These are phyloP conservation scores for Tolypocladium tundrense DNA, from an alignment of 2,329 filamentous ascomycete genomes.

Conservation along the genomic window DNA sequence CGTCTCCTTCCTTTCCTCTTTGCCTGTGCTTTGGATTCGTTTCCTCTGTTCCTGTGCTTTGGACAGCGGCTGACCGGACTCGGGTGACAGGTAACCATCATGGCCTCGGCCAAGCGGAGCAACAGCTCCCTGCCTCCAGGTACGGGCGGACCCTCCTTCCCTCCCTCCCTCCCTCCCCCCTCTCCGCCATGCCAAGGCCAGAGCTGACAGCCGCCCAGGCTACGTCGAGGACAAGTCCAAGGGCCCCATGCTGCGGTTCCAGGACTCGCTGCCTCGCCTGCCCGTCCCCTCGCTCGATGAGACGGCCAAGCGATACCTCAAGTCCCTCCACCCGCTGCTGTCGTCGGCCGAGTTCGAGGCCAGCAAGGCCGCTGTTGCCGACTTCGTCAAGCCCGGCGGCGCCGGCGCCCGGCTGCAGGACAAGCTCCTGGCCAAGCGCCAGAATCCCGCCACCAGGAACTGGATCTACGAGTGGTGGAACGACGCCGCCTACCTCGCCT, in stretches of 20 bases:
- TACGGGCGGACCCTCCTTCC: conserved; percentile 14
- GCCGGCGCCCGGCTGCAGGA: conserved; percentile 78
- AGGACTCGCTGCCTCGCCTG: conserved; percentile 72
- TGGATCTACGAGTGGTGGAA: conserved; percentile 99
- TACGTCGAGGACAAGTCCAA: conserved; percentile 74
- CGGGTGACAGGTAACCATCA: conserved; percentile 25
- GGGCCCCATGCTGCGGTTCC: conserved; percentile 72
- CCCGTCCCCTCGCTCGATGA: conserved; percentile 77
- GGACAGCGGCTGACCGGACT: not conserved
- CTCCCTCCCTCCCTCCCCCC: not conserved
- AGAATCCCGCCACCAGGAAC: conserved; percentile 75
- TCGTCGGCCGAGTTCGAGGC: conserved; percentile 56
- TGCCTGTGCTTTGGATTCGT: not conserved
- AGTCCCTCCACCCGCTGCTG: conserved; percentile 66
- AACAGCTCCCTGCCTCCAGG: conserved; percentile 48
- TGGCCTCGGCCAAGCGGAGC: conserved; percentile 44
- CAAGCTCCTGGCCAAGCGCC: conserved; percentile 67
- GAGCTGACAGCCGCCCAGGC: conserved; percentile 32
- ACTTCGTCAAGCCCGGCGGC: conserved; percentile 82
- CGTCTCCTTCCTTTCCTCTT: not conserved
- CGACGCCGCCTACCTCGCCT: conserved; percentile 79
- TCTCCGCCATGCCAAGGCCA: not conserved
- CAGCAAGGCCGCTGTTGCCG: conserved; percentile 74
- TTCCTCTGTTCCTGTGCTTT: not conserved
- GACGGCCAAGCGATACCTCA: conserved; percentile 70